Evolutionary conservation across 768 basidiomycete species (phyloP).

Genomic region (Mycena epipterygia): DNA sequence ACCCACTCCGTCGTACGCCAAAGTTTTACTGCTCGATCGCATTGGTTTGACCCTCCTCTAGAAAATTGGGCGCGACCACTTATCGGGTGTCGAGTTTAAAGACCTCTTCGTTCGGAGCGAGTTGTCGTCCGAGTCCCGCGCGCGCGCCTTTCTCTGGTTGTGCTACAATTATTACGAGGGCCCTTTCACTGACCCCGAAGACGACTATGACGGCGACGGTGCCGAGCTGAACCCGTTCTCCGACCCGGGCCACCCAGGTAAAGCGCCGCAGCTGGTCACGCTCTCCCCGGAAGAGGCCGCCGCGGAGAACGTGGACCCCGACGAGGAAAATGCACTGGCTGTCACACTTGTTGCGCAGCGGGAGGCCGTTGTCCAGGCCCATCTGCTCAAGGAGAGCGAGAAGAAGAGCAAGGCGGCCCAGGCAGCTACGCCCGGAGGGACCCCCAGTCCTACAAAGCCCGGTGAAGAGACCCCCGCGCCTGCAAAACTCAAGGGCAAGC

Average conservation of each 20-base stretch:
- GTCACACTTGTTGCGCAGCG: constrained; percentile 57
- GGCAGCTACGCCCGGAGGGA: constrained; percentile 16
- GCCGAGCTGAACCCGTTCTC: constrained; percentile 70
- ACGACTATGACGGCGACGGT: constrained; percentile 55
- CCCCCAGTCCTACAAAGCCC: constrained; percentile 34
- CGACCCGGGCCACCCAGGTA: constrained; percentile 55
- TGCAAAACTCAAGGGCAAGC: constrained; percentile 39
- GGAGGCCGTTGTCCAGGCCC: constrained; percentile 52
- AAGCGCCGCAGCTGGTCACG: constrained; percentile 52
- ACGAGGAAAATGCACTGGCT: constrained; percentile 55
- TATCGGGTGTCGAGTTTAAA: constrained; percentile 58
- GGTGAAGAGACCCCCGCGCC: no score
- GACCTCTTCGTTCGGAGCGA: constrained; percentile 67
- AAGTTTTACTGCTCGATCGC: neutral
- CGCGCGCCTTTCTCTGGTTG: constrained; percentile 65
- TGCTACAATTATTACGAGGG: constrained; percentile 77
- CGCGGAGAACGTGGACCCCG: constrained; percentile 62
- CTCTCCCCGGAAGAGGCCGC: constrained; percentile 56
- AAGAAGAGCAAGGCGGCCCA: constrained; percentile 44
- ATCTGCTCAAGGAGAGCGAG: constrained; percentile 36
- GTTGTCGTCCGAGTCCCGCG: constrained; percentile 61
- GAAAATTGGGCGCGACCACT: constrained; percentile 48
- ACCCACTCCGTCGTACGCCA: constrained; percentile 66
- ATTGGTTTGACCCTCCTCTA: constrained; percentile 25
- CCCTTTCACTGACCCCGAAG: constrained; percentile 46